Evolutionary conservation across 225 moss, liverwort and hornwort genomes (phyloP), one percentile per base, ranked within the genome.

Genomic region (Pseudoscleropodium purum): DNA sequence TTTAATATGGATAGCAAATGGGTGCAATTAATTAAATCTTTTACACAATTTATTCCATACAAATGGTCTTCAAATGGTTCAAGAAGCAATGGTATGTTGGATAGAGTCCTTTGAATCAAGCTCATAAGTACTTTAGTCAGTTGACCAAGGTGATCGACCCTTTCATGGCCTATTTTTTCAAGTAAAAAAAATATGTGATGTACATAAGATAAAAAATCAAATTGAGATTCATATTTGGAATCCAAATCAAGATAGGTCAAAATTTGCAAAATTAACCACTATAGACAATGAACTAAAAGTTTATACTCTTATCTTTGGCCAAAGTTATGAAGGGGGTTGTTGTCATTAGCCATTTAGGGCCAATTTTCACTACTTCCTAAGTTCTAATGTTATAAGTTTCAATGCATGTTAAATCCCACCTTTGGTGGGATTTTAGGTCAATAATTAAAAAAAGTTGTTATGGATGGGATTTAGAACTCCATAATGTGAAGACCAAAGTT

Each of bases 391-490:
- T 73, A 29, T 5, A 43, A 73, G 9, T 27, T 5, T 17, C 1
- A 4, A 17, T 29, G 17, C 17, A 17, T 0, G 0, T 29, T 72
- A 74, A 43, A 29, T 6, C 26, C 1, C 0, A 43, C 2, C 6
- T 74, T 17, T 0, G 3, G 3, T 74, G 2, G 2, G 10, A 74
- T 74, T 43, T 6, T 29, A 74, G 0, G 43, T 43, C 0, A 0
- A 2, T 43, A 9, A 10, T 73, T 73, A 5, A 27, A 43, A 59
- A 43, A 27, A 43, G 39, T 29, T 73, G 7, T 29, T 10, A 10
- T 3, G 6, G 10, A 6, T 29, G 27, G 5, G 5, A 43, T 27
- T 27, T 43, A 1, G 43, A 43, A 9, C 10, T 73, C 16, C 0
- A 16, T 43, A 9, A 16, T 27, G 2, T 43, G 1, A 8, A 26